phyloP scores from a whole-genome alignment of 106 monocot species.

The Narthecium ossifragum region DNA sequence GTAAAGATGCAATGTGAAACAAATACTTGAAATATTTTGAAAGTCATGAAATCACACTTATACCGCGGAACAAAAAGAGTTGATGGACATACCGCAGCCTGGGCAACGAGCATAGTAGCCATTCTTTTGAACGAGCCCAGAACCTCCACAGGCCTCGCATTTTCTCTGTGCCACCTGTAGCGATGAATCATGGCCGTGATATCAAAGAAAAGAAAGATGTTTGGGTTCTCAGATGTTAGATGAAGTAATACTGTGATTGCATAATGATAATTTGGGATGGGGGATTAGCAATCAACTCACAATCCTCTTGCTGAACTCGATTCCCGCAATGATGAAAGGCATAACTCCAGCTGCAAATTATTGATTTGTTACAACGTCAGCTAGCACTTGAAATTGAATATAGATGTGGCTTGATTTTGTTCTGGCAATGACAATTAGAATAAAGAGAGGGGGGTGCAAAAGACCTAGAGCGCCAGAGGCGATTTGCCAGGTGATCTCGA shows the following conservation, averaged over 20 bases:
- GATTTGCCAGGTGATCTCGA: constrained; percentile 78
- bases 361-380: neutral
- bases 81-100: constrained; percentile 61
- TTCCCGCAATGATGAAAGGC: constrained; percentile 73
- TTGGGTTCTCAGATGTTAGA: neutral
- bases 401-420: neutral
- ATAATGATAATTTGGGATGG: too few species aligned
- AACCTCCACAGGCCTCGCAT: constrained; percentile 68
- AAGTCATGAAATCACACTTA: neutral
- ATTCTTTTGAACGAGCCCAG: constrained; percentile 50
- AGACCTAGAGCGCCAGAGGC: constrained; percentile 63
- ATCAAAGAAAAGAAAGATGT: neutral
- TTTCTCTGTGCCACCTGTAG: constrained; percentile 58
- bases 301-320: constrained; percentile 88
- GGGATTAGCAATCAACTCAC: constrained; percentile 31
- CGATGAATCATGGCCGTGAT: neutral
- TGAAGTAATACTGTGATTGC: too few species aligned
- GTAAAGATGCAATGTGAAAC: too few species aligned
- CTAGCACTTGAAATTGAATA: neutral
- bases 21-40: too few species aligned
- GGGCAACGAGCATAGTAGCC: constrained; percentile 56
- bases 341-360: constrained; percentile 54
- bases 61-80: neutral
- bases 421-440: neutral
- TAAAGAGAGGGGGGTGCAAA: neutral